Conservation (phyloP, 106 monocot species). For the Phalaenopsis aphrodite region DNA sequence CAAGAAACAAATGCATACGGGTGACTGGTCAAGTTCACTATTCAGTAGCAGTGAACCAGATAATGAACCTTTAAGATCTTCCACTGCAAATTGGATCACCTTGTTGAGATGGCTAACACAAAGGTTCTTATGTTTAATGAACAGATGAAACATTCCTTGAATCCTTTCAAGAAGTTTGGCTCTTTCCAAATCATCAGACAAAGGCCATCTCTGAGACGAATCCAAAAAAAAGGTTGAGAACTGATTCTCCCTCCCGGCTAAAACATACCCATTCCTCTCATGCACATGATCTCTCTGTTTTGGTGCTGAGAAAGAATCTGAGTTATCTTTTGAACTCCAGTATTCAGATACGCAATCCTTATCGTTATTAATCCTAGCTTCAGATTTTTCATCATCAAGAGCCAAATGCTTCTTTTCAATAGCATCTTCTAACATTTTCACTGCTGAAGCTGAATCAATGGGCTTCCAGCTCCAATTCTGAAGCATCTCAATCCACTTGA, state of each 20-base stretch:
- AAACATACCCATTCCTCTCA: conserved; percentile 28
- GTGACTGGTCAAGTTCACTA: conserved; percentile 45
- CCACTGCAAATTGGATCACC: conserved; percentile 58
- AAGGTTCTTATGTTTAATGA: conserved; percentile 61
- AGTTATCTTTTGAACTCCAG: conserved; percentile 28
- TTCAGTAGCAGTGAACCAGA: conserved; percentile 42
- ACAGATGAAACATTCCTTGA: conserved; percentile 47
- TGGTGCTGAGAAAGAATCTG: conserved; percentile 25
- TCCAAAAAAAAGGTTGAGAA: conserved; percentile 1
- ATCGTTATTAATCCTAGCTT: conserved; percentile 20
- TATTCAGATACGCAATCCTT: conserved; percentile 30
- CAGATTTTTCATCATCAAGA: conserved; percentile 13
- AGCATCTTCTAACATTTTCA: conserved; percentile 47
- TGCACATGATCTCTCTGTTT: conserved; percentile 15
- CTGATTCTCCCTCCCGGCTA: conserved; percentile 16
- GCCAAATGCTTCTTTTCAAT: neutral
- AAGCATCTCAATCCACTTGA: conserved; percentile 54
- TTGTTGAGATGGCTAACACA: conserved; percentile 66
- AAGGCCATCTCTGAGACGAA: conserved; percentile 42
- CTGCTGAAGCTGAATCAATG: conserved; percentile 36
- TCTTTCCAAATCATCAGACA: conserved; percentile 70
- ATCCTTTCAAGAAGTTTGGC: conserved; percentile 69
- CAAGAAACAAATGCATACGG: conserved; percentile 67
- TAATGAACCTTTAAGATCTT: conserved; percentile 54
- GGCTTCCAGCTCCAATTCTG: conserved; percentile 63